Evolutionary conservation across 768 basidiomycete species (phyloP).

Genomic region (Russula sp.): DNA sequence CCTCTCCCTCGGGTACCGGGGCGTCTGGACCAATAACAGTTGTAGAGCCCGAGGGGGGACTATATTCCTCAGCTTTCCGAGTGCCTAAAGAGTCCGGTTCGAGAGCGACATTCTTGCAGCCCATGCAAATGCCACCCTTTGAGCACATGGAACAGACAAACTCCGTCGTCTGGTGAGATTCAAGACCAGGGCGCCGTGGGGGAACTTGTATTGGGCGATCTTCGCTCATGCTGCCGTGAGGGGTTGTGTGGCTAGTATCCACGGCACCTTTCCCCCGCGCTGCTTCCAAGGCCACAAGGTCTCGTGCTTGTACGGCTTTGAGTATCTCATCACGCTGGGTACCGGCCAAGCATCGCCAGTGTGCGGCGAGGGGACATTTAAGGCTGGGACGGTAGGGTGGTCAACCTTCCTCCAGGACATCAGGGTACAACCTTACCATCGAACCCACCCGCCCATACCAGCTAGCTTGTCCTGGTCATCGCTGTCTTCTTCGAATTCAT

Average conservation of each 20-base stretch:
- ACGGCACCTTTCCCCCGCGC: slow-evolving; percentile 19
- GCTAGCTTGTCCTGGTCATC: slow-evolving; percentile 47
- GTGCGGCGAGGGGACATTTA: slow-evolving; percentile 69
- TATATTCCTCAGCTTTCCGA: slow-evolving; percentile 1
- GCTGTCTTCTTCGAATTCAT: slow-evolving; percentile 51
- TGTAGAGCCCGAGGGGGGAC: neutral
- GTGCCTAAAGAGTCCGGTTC: slow-evolving; percentile 36
- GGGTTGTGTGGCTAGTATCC: neutral
- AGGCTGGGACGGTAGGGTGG: slow-evolving; percentile 40
- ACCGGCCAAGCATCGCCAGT: slow-evolving; percentile 68
- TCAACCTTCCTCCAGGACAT: neutral
- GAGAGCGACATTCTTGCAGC: slow-evolving; percentile 55
- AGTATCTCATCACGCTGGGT: slow-evolving; percentile 68
- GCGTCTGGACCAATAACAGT: neutral
- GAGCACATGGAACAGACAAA: slow-evolving; percentile 72
- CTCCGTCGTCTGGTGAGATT: slow-evolving; percentile 56
- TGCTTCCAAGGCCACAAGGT: slow-evolving; percentile 38
- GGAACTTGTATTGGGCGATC: neutral
- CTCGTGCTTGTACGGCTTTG: slow-evolving; percentile 53
- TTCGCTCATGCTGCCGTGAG: neutral
- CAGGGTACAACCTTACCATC: slow-evolving; percentile 49
- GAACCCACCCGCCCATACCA: slow-evolving; percentile 73
- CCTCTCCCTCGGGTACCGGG: neutral
- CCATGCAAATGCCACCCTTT: slow-evolving; percentile 75
- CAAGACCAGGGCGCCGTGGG: slow-evolving; percentile 19